Base-by-base conservation (phyloP, 306 rosid species). In the Vicia villosa region DNA sequence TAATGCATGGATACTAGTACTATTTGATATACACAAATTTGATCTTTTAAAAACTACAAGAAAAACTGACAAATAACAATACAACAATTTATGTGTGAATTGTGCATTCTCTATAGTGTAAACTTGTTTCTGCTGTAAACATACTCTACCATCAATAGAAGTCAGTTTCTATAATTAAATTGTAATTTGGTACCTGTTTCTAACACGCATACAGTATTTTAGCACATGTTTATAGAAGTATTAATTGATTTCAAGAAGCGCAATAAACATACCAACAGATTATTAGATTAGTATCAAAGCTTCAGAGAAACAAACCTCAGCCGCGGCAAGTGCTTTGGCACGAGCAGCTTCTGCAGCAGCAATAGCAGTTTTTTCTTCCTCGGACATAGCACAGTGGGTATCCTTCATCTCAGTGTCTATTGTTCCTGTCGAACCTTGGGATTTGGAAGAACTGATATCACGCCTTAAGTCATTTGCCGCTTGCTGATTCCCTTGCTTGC, bases 271-370 rank as follows among this genome's bases (percentile, higher is more conserved):
- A 15, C 52, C n/a, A 45, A 46, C 58, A 60, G 63, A 5, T 46
- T 46, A 46, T 46, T 46, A 46, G 21, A 46, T 46, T 46, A 46
- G 20, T n/a, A 46, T 21, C 15, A 46, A 46, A 46, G 52, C 10
- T 14, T 46, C 52, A 46, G 43, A 68, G 74, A 68, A 61, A 78
- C 88, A 83, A 77, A 94, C 98, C 98, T 88, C 81, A 43, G 91
- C 97, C 86, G 97, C 97, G 68, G 96, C 98, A 84, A 87, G 77
- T 24, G 97, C 98, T 24, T 91, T 88, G 41, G 95, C 89, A 46
- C 90, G 96, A 70, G 98, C 98, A 70, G 90, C 95, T 85, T 90
- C 97, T 59, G 97, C 98, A 65, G 92, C 98, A 70, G 91, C 95
- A 63, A 94, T 68, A 37, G 98, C 98, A 80, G 95, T 87, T 75